Percentiles rank a stretch among this genome's conserved stretches.
phyloP scores from a whole-genome alignment of 805 yeast genomes.

The Metschnikowia lochheadii region DNA sequence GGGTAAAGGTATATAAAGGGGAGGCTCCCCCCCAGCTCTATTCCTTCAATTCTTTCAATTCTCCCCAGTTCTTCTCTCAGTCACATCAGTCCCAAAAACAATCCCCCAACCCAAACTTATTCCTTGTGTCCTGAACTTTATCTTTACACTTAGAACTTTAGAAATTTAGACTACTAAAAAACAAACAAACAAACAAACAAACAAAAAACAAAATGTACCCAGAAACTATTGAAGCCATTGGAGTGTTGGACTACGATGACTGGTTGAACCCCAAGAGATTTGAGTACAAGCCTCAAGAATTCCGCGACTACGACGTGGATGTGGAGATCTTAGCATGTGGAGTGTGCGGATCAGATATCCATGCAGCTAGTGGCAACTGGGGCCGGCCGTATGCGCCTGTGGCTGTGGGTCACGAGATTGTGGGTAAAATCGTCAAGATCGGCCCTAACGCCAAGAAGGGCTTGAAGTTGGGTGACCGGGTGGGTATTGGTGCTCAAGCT shows the following conservation, averaged over 20 bases:
- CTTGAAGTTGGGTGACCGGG: constrained; percentile 65
- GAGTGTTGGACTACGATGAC: constrained; percentile 18
- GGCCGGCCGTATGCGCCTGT: constrained; percentile 22
- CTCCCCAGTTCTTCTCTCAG: too few relatives aligned
- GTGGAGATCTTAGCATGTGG: constrained; percentile 17
- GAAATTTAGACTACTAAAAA: too few relatives aligned
- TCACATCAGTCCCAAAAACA: too few relatives aligned
- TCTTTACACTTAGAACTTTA: too few relatives aligned
- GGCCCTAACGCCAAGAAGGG: constrained; percentile 18
- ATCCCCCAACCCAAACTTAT: too few relatives aligned
- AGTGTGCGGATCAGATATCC: constrained; percentile 60
- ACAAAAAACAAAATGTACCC: constrained; percentile 11
- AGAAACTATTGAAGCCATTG: constrained; percentile 17
- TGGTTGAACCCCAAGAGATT: constrained; percentile 18
- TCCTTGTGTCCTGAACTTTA: too few relatives aligned
- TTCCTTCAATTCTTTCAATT: too few relatives aligned
- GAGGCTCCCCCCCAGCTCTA: too few relatives aligned
- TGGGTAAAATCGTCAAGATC: constrained; percentile 17
- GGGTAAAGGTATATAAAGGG: not conserved
- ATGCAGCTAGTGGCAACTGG: constrained; percentile 52
- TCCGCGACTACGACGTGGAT: constrained; percentile 18
- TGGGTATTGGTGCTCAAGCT: constrained; percentile 74
- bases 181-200: too few relatives aligned
- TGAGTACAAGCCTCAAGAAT: constrained; percentile 16
- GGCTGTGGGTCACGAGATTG: constrained; percentile 29